Base-by-base conservation (phyloP, 1,139 yeast genomes). In the Hansenula lynferdii region DNA sequence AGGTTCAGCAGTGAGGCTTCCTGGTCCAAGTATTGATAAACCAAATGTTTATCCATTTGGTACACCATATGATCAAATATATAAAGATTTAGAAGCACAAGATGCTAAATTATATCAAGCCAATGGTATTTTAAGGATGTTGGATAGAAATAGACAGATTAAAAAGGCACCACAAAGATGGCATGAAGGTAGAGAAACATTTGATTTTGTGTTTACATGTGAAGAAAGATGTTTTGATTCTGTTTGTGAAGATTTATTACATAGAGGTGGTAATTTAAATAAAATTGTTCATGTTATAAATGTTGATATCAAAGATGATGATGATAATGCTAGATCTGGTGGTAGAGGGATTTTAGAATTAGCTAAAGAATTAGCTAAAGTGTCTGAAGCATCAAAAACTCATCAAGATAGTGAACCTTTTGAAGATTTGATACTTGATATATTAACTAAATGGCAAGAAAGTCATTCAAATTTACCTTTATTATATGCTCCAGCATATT, bases 191-290 rank as follows among this genome's bases (percentile, higher is more conserved):
- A 61, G 57, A 11, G 65, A 67, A 28, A 56, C 58, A 19, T 92
- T 90, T 61, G 97, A 94, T 57, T 75, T 94, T 44, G 95, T 94
- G 5, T 83, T 94, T 46, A 89, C 97, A 2, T 94, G 99, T 66
- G 98, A 94, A 61, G 98, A 92, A 57, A 73, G 97, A 49, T 94
- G 98, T 61, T 94, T 90, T 62, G 98, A 94, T 62, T 78, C 95
- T n/a, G 97, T 94, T 4, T 73, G 95, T 52, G 95, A 87, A 47
- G 97, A 94, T 61, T 73, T 90, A 51, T 74, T 89, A 74, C 74
- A 76, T 48, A 69, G 97, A 50, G 80, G 81, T 14, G 83, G 80
- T 30, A 75, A 70, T 33, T 68, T 79, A 39, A 80, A 77, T 53
- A 73, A 80, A 46, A 72, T 86, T 25, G 95, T 86, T 11, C 97